phyloP scores from a whole-genome alignment of 1,284 basidiomycete genomes.

The Rhizopogon parksii region DNA sequence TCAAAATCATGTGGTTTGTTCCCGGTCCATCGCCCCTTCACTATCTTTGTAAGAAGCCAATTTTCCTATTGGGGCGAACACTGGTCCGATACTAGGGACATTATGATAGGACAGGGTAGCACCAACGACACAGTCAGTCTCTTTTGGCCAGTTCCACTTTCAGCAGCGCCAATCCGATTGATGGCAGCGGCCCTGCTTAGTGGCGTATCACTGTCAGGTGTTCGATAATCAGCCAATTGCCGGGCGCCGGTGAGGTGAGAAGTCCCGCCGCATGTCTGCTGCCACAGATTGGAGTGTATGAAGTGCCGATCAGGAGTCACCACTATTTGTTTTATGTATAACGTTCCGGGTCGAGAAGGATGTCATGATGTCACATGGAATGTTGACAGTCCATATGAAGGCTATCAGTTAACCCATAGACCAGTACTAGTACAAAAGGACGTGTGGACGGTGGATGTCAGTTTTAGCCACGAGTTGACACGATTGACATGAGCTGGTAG shows the following conservation, averaged over 20 bases:
- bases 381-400: background rate
- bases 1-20: background rate
- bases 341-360: background rate
- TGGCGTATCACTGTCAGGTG: background rate
- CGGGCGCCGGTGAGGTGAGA: background rate
- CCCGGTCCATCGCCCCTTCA: background rate
- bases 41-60: background rate
- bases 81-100: slow-evolving; percentile 1
- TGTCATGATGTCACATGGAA: background rate
- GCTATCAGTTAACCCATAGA: background rate
- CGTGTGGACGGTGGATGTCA: background rate
- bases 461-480: background rate
- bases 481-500: background rate
- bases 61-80: slow-evolving; percentile 1
- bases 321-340: background rate
- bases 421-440: background rate
- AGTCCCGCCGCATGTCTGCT: background rate
- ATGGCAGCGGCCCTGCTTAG: background rate
- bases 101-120: background rate
- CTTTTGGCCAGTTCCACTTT: background rate
- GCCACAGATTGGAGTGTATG: background rate
- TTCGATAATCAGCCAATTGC: background rate
- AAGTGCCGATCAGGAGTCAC: background rate
- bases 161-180: background rate
- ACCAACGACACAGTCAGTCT: background rate